phyloP scores from a whole-genome alignment of 1,284 basidiomycete genomes.

The Ganoderma lingzhi region DNA sequence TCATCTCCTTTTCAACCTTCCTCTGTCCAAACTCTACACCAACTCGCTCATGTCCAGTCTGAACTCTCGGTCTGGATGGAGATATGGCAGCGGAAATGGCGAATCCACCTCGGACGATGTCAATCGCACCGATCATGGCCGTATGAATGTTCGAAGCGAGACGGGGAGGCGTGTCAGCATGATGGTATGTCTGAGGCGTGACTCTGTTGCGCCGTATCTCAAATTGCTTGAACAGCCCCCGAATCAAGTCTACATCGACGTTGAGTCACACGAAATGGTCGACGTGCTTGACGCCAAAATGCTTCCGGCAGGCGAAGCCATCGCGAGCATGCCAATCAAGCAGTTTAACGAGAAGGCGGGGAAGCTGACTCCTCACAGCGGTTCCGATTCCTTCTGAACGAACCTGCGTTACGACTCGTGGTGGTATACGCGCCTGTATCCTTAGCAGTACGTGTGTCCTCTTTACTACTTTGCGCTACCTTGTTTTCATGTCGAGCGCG shows the following conservation, averaged over 20 bases:
- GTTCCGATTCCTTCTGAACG: constrained; percentile 10
- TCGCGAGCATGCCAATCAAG: constrained; percentile 19
- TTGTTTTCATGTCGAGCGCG: constrained; percentile 1
- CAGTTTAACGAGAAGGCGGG: constrained; percentile 28
- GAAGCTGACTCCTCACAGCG: constrained; percentile 14
- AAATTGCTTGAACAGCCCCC: constrained; percentile 28
- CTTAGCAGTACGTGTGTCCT: background rate
- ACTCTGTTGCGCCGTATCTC: background rate
- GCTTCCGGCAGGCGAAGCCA: constrained; percentile 12
- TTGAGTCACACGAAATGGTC: constrained; percentile 43
- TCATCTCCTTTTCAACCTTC: constrained; percentile 44
- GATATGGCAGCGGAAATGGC: constrained; percentile 36
- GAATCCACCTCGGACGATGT: constrained; percentile 26
- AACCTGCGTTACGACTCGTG: background rate
- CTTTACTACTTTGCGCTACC: constrained; percentile 2
- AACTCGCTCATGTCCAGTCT: constrained; percentile 46
- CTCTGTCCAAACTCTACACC: constrained; percentile 44
- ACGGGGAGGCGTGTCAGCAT: constrained; percentile 33
- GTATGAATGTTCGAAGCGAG: constrained; percentile 26
- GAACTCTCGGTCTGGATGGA: constrained; percentile 44
- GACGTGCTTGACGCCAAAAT: constrained; percentile 34
- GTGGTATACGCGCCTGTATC: background rate
- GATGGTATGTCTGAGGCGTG: constrained; percentile 21
- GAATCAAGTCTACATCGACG: constrained; percentile 43
- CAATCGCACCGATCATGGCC: constrained; percentile 20